A percentile compares a stretch with the other conserved stretches of the same genome.
phyloP scores from a whole-genome alignment of 2,329 filamentous ascomycete species.

The Cladobotryum mycophilum region DNA sequence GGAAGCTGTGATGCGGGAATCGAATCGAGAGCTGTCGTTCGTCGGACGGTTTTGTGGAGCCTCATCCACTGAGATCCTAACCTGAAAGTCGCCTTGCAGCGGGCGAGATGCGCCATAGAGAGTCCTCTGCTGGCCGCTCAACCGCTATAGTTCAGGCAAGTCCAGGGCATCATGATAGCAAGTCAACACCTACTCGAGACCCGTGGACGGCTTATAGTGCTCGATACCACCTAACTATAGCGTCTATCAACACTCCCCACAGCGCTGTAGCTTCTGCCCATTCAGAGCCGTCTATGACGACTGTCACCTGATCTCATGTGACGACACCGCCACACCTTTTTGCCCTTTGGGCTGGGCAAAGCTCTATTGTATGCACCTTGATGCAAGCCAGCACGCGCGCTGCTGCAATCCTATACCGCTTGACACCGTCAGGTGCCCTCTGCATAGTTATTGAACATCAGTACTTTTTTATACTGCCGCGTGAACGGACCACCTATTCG shows the following conservation, averaged over 20 bases:
- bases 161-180: no score
- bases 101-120: no score
- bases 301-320: conserved; percentile 24
- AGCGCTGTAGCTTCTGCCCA: conserved; percentile 8
- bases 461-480: conserved; percentile 7
- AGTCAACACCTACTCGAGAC: no score
- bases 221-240: neutral
- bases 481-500: conserved; percentile 4
- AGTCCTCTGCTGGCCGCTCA: no score
- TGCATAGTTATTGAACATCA: conserved; percentile 12
- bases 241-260: neutral
- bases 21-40: conserved; percentile 4
- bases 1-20: conserved; percentile 3
- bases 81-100: no score
- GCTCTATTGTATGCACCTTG: conserved; percentile 5
- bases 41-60: neutral
- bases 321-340: conserved; percentile 23
- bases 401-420: conserved; percentile 13
- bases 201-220: neutral
- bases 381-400: conserved; percentile 11
- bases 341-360: neutral
- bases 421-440: conserved; percentile 14
- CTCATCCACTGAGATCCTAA: neutral
- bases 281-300: conserved; percentile 12
- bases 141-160: no score